A percentile compares a stretch with the other conserved stretches of the same genome.
Evolutionary conservation across 176 grass and related monocot genomes (phyloP).

Genomic region (bread wheat (Triticum aestivum)): IWGSC_CS_RefSeq_v2.1 NC_057802.1:158686122-158686621

Average conservation of each 20-base stretch:
- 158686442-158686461: not conserved
- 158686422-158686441: slow-evolving; percentile 66
- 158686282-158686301: not conserved
- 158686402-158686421: slow-evolving; percentile 45
- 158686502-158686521: not conserved
- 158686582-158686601: slow-evolving; percentile 57
- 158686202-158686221: slow-evolving; percentile 69
- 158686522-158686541: slow-evolving; percentile 1
- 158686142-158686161: not conserved
- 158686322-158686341: not conserved
- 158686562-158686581: slow-evolving; percentile 55
- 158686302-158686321: not conserved
- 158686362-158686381: slow-evolving; percentile 61
- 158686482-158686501: slow-evolving; percentile 14
- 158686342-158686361: not conserved
- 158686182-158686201: slow-evolving; percentile 71
- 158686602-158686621: slow-evolving; percentile 44
- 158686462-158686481: not conserved
- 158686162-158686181: slow-evolving; percentile 65
- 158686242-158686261: slow-evolving; percentile 58
- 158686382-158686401: slow-evolving; percentile 56
- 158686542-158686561: slow-evolving; percentile 24
- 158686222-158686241: slow-evolving; percentile 74
- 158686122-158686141: not conserved
- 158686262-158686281: slow-evolving; percentile 19